phyloP scores from a whole-genome alignment of 805 yeast species.

The Tetrapisispora namnaoensis region DNA sequence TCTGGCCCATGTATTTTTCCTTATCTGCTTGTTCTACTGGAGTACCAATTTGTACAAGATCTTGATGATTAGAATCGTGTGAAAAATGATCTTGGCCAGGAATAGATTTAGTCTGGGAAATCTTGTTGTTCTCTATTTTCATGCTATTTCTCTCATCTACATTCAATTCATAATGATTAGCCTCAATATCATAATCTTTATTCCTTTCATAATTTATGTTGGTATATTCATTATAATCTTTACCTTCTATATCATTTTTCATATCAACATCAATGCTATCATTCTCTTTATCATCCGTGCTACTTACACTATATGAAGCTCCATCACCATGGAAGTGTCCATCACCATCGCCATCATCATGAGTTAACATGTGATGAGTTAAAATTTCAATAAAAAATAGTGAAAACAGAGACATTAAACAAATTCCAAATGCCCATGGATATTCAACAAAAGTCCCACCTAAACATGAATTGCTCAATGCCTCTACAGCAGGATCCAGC shows the following conservation, averaged over 20 bases:
- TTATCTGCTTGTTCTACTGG: slow-evolving; percentile 13
- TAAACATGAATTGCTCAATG: slow-evolving; percentile 44
- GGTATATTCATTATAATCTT: background rate
- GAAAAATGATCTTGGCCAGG: slow-evolving; percentile 10
- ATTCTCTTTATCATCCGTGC: slow-evolving; percentile 1
- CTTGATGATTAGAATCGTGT: slow-evolving; percentile 11
- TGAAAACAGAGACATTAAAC: slow-evolving; percentile 37
- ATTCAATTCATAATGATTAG: background rate
- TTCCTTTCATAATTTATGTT: background rate
- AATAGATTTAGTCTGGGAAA: slow-evolving; percentile 1
- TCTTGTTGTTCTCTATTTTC: background rate
- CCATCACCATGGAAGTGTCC: slow-evolving; percentile 1
- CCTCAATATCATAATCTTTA: background rate
- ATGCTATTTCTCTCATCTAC: background rate
- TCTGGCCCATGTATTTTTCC: slow-evolving; percentile 47
- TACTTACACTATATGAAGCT: background rate
- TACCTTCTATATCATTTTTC: background rate
- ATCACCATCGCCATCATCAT: slow-evolving; percentile 22
- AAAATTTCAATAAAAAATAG: slow-evolving; percentile 43
- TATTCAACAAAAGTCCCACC: slow-evolving; percentile 49
- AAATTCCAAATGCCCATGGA: slow-evolving; percentile 50
- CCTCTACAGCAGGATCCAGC: slow-evolving; percentile 57
- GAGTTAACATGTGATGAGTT: slow-evolving; percentile 35
- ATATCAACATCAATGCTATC: background rate
- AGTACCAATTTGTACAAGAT: slow-evolving; percentile 7